Evolutionary conservation across 2,329 filamentous ascomycete species (phyloP).

Genomic region (Scedosporium aurantiacum): DNA sequence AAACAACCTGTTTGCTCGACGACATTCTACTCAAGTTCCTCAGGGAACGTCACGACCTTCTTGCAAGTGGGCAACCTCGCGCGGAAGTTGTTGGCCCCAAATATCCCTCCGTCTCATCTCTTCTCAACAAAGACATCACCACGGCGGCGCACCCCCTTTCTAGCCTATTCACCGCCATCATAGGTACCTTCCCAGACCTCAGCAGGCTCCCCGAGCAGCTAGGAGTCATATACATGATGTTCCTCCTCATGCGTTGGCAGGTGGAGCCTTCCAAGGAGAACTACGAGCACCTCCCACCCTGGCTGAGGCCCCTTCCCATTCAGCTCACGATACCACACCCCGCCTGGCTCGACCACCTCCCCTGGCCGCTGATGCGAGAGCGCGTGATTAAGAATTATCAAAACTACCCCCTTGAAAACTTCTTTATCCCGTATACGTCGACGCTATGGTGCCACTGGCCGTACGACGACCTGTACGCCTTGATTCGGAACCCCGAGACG

Average conservation of each 20-base stretch:
- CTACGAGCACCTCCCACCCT: conserved; percentile 65
- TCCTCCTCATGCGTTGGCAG: conserved; percentile 76
- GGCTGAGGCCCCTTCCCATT: conserved; percentile 53
- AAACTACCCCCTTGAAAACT: conserved; percentile 61
- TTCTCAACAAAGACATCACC: conserved; percentile 59
- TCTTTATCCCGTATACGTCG: conserved; percentile 72
- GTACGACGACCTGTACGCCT: conserved; percentile 60
- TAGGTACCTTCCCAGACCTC: conserved; percentile 73
- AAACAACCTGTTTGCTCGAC: conserved; percentile 66
- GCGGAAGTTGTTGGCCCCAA: conserved; percentile 62
- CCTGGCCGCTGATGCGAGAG: conserved; percentile 69
- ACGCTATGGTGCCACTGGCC: conserved; percentile 76
- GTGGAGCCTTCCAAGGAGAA: conserved; percentile 70
- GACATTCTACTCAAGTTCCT: conserved; percentile 72
- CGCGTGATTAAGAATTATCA: conserved; percentile 42
- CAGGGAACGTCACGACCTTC: conserved; percentile 53
- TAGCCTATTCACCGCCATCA: conserved; percentile 75
- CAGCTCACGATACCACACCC: conserved; percentile 62
- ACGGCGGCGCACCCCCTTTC: conserved; percentile 64
- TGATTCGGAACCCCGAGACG: conserved; percentile 46
- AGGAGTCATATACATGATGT: conserved; percentile 76
- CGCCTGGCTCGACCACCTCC: conserved; percentile 72
- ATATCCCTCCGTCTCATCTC: conserved; percentile 69
- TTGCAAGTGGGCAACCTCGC: conserved; percentile 51
- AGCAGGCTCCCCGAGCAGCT: conserved; percentile 70